Evolutionary conservation across 1,139 yeast species (phyloP).

Genomic region (Spencermartinsiella ligniputridi): DNA sequence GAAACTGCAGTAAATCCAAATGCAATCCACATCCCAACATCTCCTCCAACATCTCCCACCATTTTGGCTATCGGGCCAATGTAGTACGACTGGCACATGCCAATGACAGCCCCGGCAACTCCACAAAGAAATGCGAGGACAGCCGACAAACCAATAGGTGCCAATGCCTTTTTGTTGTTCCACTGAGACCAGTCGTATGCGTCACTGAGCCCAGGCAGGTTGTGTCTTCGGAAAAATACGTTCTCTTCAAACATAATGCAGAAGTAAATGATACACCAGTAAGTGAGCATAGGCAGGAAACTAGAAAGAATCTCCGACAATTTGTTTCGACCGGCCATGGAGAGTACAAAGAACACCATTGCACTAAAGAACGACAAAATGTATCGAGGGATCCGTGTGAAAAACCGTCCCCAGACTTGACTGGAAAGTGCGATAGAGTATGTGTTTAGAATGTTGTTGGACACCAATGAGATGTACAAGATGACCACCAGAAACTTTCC

Average conservation of each 20-base stretch:
- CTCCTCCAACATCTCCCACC: constrained; percentile 62
- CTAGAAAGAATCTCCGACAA: constrained; percentile 77
- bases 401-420: constrained; percentile 61
- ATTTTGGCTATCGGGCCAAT: constrained; percentile 62
- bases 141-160: constrained; percentile 62
- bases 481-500: constrained; percentile 73
- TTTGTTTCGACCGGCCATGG: constrained; percentile 64
- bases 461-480: constrained; percentile 66
- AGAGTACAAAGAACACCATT: constrained; percentile 52
- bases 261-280: constrained; percentile 86
- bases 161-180: constrained; percentile 50
- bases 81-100: constrained; percentile 78
- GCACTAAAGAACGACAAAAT: constrained; percentile 66
- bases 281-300: constrained; percentile 90
- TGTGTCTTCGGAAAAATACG: constrained; percentile 57
- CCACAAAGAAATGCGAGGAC: constrained; percentile 56
- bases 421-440: constrained; percentile 81
- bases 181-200: constrained; percentile 53
- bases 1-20: constrained; percentile 65
- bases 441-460: constrained; percentile 76
- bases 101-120: constrained; percentile 72
- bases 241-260: constrained; percentile 71
- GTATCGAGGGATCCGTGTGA: constrained; percentile 75
- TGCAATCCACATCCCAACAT: constrained; percentile 76
- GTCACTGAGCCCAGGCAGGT: constrained; percentile 33